Evolutionary conservation across 179 eudicot species (phyloP).

Genomic region (Beta corolliflora): DNA sequence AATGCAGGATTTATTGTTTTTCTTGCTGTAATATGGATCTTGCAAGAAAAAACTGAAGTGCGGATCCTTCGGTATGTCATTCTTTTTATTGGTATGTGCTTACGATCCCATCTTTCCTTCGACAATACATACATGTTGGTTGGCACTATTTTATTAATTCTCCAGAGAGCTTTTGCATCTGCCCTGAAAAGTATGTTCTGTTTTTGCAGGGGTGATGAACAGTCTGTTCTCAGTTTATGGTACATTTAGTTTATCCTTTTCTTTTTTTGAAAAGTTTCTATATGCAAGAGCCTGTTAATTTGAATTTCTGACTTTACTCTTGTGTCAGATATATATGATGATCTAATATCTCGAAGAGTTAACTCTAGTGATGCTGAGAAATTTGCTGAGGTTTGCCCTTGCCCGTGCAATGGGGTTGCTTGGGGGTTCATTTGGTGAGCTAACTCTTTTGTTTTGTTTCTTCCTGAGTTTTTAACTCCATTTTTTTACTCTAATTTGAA

Average conservation of each 20-base stretch:
- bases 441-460: neutral
- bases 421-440: slow-evolving; percentile 81
- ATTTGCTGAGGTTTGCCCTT: slow-evolving; percentile 94
- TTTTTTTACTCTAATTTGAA: neutral
- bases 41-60: slow-evolving; percentile 68
- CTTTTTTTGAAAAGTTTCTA: neutral
- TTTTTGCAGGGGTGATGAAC: slow-evolving; percentile 88
- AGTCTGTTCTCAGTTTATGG: slow-evolving; percentile 90
- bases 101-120: slow-evolving; percentile 21
- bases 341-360: slow-evolving; percentile 91
- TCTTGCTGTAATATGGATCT: slow-evolving; percentile 70
- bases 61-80: slow-evolving; percentile 78
- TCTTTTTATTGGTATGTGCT: slow-evolving; percentile 79
- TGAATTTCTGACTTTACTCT: neutral
- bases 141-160: neutral
- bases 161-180: neutral
- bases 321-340: slow-evolving; percentile 83
- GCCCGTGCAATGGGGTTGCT: slow-evolving; percentile 88
- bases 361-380: slow-evolving; percentile 96
- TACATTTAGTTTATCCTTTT: slow-evolving; percentile 24
- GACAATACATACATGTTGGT: neutral
- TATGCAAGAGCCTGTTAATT: too few relatives aligned
- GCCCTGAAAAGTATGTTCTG: neutral
- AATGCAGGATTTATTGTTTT: slow-evolving; percentile 79
- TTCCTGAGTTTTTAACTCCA: neutral